Percentiles rank a stretch among this genome's conserved stretches.
Conservation (phyloP, 2,329 filamentous ascomycete genomes). For the Diaporthe sp. region DNA sequence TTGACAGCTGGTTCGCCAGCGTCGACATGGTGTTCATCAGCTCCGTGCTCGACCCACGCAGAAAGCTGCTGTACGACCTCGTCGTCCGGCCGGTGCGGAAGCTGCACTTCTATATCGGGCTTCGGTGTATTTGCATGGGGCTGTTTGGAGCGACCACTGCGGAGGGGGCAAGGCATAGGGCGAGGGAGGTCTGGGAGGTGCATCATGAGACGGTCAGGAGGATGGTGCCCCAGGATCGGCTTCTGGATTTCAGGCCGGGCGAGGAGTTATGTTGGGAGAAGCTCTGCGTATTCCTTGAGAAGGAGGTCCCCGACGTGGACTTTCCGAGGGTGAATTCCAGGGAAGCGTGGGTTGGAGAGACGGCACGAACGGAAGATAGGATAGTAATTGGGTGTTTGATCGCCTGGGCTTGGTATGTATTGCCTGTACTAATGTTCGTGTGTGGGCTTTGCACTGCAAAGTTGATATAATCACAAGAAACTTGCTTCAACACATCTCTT, state of each 20-base stretch:
- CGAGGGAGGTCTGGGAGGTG: conserved; percentile 62
- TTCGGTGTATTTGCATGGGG: conserved; percentile 73
- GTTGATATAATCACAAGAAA: not conserved
- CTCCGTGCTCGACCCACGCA: not conserved
- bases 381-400: not conserved
- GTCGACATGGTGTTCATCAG: conserved; percentile 64
- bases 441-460: not conserved
- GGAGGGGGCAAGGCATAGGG: conserved; percentile 65
- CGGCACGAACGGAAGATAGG: conserved; percentile 1
- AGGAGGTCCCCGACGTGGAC: not conserved
- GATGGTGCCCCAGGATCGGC: conserved; percentile 50
- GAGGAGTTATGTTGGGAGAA: conserved; percentile 23
- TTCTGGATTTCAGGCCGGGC: conserved; percentile 13
- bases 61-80: conserved; percentile 11
- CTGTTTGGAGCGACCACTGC: conserved; percentile 78
- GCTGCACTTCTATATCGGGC: conserved; percentile 52
- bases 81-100: not conserved
- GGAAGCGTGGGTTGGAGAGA: conserved; percentile 1
- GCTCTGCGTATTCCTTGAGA: conserved; percentile 18
- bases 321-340: not conserved
- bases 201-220: conserved; percentile 40
- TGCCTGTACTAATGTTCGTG: not conserved
- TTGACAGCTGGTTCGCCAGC: conserved; percentile 71
- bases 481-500: too few relatives aligned
- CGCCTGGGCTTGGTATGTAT: not conserved